These are phyloP conservation scores for Stenogyne calaminthoides DNA, from an alignment of 305 asterid species.

Conservation along the genomic window DNA sequence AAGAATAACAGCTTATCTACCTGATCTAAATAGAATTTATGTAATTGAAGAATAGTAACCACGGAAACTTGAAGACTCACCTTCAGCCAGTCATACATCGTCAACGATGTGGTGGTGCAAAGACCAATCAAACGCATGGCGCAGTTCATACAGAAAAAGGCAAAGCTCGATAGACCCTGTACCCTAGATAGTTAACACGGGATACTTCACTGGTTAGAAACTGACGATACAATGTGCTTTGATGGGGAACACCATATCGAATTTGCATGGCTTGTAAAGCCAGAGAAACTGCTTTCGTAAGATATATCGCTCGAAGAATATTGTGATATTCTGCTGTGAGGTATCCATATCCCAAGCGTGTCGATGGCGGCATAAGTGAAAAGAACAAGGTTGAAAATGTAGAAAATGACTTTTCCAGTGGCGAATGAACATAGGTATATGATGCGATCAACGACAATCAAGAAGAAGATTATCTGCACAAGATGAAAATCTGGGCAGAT, in stretches of 20 bases:
- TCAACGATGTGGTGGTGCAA: constrained; percentile 92
- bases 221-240: constrained; percentile 96
- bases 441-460: constrained; percentile 95
- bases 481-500: constrained; percentile 14
- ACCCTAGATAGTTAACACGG: constrained; percentile 84
- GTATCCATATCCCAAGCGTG: constrained; percentile 91
- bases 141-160: constrained; percentile 95
- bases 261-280: constrained; percentile 96
- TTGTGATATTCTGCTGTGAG: constrained; percentile 75
- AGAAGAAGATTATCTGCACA: constrained; percentile 90
- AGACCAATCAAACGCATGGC: constrained; percentile 99
- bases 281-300: constrained; percentile 86
- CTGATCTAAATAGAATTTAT: not conserved
- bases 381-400: constrained; percentile 84
- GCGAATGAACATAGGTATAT: constrained; percentile 97
- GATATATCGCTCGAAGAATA: constrained; percentile 86
- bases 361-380: constrained; percentile 78
- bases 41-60: not conserved
- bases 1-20: constrained; percentile 7
- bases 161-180: constrained; percentile 92
- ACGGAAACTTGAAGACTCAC: constrained; percentile 44
- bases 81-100: constrained; percentile 99
- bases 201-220: constrained; percentile 95
- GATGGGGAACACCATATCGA: constrained; percentile 92
- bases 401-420: constrained; percentile 86